phyloP scores from a whole-genome alignment of 192 early-diverging fungal genomes.

The Gamsiella multidivaricata region DNA sequence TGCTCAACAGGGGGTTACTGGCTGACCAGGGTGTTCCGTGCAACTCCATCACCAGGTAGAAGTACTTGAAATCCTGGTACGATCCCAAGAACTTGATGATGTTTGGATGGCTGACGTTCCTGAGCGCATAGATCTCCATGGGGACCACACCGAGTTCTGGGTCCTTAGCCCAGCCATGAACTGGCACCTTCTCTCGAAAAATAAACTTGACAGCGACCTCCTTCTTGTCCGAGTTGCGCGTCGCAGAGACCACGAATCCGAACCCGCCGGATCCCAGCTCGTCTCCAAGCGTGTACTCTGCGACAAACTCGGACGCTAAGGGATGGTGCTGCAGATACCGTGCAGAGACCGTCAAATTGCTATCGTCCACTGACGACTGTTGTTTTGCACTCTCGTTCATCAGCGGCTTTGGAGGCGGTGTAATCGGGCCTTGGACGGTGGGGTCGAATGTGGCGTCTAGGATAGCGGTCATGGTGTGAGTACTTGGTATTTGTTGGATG shows the following conservation, averaged over 20 bases:
- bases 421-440: slow-evolving; percentile 27
- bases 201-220: slow-evolving; percentile 86
- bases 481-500: no score
- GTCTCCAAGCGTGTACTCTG: slow-evolving; percentile 58
- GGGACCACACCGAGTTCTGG: slow-evolving; percentile 59
- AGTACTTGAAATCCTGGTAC: slow-evolving; percentile 58
- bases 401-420: slow-evolving; percentile 25
- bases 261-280: slow-evolving; percentile 78
- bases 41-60: slow-evolving; percentile 70
- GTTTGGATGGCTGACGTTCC: slow-evolving; percentile 66
- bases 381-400: neutral
- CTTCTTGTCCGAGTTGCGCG: slow-evolving; percentile 56
- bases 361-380: neutral
- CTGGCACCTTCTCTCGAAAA: slow-evolving; percentile 63
- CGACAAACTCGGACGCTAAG: slow-evolving; percentile 27
- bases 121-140: slow-evolving; percentile 65
- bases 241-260: slow-evolving; percentile 73
- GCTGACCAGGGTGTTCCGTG: slow-evolving; percentile 66
- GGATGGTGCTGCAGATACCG: slow-evolving; percentile 26
- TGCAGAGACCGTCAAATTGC: slow-evolving; percentile 36
- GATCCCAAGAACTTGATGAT: slow-evolving; percentile 70
- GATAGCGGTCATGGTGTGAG: slow-evolving; percentile 25
- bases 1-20: slow-evolving; percentile 39
- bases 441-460: slow-evolving; percentile 44
- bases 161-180: slow-evolving; percentile 60